A percentile compares a stretch with the other conserved stretches of the same genome.
Evolutionary conservation across 2,329 filamentous ascomycete genomes (phyloP).

Genomic region (Apiospora marii): DNA sequence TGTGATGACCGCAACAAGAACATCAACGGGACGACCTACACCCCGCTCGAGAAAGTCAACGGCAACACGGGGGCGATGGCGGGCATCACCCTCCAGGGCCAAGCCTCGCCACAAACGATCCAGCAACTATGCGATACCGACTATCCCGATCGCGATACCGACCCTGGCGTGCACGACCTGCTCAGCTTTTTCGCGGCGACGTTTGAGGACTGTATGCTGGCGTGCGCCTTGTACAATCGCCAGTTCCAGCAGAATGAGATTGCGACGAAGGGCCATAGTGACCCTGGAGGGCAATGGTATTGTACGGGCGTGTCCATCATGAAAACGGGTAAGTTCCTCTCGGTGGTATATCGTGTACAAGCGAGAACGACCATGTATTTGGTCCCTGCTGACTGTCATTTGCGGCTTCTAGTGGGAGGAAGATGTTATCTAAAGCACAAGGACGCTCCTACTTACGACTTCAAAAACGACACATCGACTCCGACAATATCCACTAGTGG

Average conservation of each 20-base stretch:
- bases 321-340: neutral
- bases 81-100: neutral
- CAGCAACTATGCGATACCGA: neutral
- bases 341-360: too few species aligned
- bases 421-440: neutral
- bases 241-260: neutral
- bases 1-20: too few species aligned
- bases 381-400: neutral
- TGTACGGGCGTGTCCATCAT: neutral
- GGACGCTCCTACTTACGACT: neutral
- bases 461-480: neutral
- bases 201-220: constrained; percentile 38
- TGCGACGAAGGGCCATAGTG: too few species aligned
- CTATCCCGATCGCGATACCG: neutral
- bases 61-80: neutral
- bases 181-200: constrained; percentile 36
- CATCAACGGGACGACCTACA: neutral
- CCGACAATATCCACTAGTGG: neutral
- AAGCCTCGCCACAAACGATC: neutral
- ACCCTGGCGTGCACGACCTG: constrained; percentile 30
- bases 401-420: neutral
- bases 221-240: constrained; percentile 38
- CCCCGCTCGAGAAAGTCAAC: neutral
- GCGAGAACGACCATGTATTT: neutral
- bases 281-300: too few species aligned